A percentile compares a stretch with the other conserved stretches of the same genome.
phyloP scores from a whole-genome alignment of 192 early-diverging fungal genomes.

The Lobulomyces angularis region DNA sequence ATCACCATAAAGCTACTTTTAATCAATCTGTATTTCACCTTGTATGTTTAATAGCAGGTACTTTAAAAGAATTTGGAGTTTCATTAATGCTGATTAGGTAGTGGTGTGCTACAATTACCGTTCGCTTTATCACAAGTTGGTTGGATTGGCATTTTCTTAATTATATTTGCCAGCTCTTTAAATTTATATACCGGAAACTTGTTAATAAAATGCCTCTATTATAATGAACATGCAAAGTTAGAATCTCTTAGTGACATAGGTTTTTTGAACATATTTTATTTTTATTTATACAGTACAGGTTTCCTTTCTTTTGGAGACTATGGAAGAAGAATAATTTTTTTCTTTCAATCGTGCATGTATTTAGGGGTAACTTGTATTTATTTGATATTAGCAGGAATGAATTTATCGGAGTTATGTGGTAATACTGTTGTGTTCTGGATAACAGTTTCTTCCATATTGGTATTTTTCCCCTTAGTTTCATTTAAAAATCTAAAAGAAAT shows the following conservation, averaged over 20 bases:
- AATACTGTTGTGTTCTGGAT: slow-evolving; percentile 46
- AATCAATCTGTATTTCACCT: too few species aligned
- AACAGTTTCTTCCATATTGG: slow-evolving; percentile 37
- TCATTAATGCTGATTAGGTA: too few species aligned
- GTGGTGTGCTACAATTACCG: slow-evolving; percentile 71
- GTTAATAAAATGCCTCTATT: slow-evolving; percentile 62
- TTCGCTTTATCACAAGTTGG: slow-evolving; percentile 64
- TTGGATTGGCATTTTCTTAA: slow-evolving; percentile 61
- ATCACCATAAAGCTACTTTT: too few species aligned
- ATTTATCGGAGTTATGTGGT: slow-evolving; percentile 46
- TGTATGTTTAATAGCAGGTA: too few species aligned
- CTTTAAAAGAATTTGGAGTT: too few species aligned
- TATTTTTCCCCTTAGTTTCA: slow-evolving; percentile 60
- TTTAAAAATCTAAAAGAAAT: slow-evolving; percentile 72
- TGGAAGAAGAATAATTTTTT: slow-evolving; percentile 22
- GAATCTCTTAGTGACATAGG: slow-evolving; percentile 40
- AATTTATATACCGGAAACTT: slow-evolving; percentile 60
- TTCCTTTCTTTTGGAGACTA: slow-evolving; percentile 55
- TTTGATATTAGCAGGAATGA: slow-evolving; percentile 61
- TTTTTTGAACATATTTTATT: not conserved
- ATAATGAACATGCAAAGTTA: slow-evolving; percentile 44
- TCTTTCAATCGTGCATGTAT: not conserved
- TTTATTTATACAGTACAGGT: too few species aligned
- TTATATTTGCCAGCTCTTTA: slow-evolving; percentile 56
- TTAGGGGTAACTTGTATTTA: slow-evolving; percentile 18